Base-by-base conservation (phyloP, 768 basidiomycete species). In the Paxillus ammoniavirescens region DNA sequence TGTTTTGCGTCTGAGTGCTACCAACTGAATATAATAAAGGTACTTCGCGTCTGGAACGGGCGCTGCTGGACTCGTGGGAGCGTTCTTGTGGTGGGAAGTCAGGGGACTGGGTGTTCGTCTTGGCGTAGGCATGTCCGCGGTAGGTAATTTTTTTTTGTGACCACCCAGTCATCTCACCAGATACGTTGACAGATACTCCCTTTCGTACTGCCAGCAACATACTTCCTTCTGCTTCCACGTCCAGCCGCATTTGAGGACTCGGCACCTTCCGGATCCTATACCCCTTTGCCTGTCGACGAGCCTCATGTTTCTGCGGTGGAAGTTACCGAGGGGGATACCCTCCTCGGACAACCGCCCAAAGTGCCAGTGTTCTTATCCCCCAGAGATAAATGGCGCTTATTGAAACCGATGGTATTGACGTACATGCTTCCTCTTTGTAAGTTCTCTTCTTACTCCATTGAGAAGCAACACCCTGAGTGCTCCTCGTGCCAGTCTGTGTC, bases 1-100 rank as follows among this genome's bases (percentile, higher is more conserved):
- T 47, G 17, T 13, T 13, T 47, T 13, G 0, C 1, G 18, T 35
- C 6, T 10, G n/a, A 15, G 1, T 30, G 14, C 3, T 5, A 17
- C 43, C 33, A 7, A 31, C 47, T 52, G 42, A 33, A 1, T 4
- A 12, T n/a, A 10, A 7, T 35, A 2, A 41, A 90, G 89, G 5
- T 97, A 93, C 64, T 99, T 98, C 70, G 87, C 95, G 7, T 87
- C 88, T 8, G 96, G 96, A 0, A 98, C 96, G 0, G 96, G 96
- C 1, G 92, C 89, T 5, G 96, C 96, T 0, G 96, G 96, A 0
- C 81, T 99, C 1, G 88, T 87, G 1, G 96, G 96, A 7, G 93
- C 96, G 0, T 88, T 89, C 37, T 64, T 97, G 12, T 98, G 97
- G 97, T 98, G 96, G 96, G 78, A 93, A 58, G 73, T 98, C 4